These are phyloP conservation scores for Lonicera japonica DNA, from an alignment of 129 eudicot species.

Conservation along the genomic window DNA sequence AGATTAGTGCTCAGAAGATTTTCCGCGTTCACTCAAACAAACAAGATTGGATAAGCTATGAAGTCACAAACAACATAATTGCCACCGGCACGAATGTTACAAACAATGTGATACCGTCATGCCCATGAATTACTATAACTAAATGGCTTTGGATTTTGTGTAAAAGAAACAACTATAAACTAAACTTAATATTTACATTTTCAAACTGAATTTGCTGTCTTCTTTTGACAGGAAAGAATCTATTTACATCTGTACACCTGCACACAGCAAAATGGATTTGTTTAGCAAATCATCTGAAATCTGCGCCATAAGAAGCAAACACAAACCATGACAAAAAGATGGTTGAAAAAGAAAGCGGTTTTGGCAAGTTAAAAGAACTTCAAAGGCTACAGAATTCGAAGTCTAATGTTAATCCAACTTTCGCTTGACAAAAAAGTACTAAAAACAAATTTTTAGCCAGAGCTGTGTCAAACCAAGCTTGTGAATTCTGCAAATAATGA, in stretches of 20 bases:
- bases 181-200: slow-evolving; percentile 6
- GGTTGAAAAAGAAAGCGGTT: too few species aligned
- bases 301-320: too few species aligned
- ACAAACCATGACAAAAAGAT: not conserved
- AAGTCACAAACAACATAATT: not conserved
- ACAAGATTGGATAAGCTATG: not conserved
- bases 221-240: slow-evolving; percentile 17
- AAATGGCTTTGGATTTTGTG: slow-evolving; percentile 10
- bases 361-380: not conserved
- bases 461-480: not conserved
- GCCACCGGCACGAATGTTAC: not conserved
- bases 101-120: slow-evolving; percentile 1
- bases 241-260: slow-evolving; percentile 27
- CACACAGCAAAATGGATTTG: not conserved
- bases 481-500: too few species aligned
- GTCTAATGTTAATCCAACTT: not conserved
- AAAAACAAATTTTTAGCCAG: not conserved
- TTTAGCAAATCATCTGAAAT: slow-evolving; percentile 1
- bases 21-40: too few species aligned
- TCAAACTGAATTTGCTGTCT: slow-evolving; percentile 1
- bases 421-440: too few species aligned
- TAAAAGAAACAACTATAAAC: not conserved
- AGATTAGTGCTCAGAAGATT: too few species aligned
- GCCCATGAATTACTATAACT: slow-evolving; percentile 6
- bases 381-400: not conserved